Percentiles rank a stretch among this genome's conserved stretches.
These are phyloP conservation scores for Neltuma alba DNA, from an alignment of 306 rosid species.

Conservation along the genomic window DNA sequence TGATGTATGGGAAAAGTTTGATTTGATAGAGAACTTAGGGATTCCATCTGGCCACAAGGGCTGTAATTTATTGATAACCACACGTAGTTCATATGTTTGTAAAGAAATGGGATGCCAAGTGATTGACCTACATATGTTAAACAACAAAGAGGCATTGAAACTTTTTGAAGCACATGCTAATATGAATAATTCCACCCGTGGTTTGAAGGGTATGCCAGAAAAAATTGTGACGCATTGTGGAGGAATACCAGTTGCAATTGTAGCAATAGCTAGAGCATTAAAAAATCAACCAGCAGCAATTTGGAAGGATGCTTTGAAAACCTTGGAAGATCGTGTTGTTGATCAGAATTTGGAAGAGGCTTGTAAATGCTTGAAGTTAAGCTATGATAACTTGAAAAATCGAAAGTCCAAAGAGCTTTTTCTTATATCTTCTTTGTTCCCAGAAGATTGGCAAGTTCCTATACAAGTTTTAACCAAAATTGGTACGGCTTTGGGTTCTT, in stretches of 20 bases:
- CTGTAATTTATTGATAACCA: slow-evolving; percentile 20
- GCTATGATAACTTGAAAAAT: slow-evolving; percentile 27
- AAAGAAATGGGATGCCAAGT: neutral
- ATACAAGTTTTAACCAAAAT: neutral
- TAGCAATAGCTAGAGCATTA: slow-evolving; percentile 22
- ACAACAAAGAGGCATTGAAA: neutral
- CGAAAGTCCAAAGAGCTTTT: slow-evolving; percentile 10
- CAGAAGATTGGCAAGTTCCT: slow-evolving; percentile 19
- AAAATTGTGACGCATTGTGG: slow-evolving; percentile 5
- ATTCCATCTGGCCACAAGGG: neutral
- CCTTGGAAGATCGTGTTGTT: neutral
- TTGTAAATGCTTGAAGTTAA: slow-evolving; percentile 17
- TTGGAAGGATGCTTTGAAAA: slow-evolving; percentile 15
- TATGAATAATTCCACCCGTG: neutral
- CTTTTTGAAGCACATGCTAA: slow-evolving; percentile 17
- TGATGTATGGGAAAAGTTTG: slow-evolving; percentile 31
- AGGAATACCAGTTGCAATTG: slow-evolving; percentile 24
- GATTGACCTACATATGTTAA: neutral
- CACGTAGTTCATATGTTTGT: slow-evolving; percentile 7
- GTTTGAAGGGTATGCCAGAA: neutral
- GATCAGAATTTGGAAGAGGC: neutral
- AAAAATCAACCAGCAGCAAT: neutral
- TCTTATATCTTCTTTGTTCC: slow-evolving; percentile 26
- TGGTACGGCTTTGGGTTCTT: neutral
- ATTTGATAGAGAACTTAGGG: slow-evolving; percentile 19